Base-by-base conservation (phyloP, 768 basidiomycete genomes). In the Boletus rubroflammeus region DNA sequence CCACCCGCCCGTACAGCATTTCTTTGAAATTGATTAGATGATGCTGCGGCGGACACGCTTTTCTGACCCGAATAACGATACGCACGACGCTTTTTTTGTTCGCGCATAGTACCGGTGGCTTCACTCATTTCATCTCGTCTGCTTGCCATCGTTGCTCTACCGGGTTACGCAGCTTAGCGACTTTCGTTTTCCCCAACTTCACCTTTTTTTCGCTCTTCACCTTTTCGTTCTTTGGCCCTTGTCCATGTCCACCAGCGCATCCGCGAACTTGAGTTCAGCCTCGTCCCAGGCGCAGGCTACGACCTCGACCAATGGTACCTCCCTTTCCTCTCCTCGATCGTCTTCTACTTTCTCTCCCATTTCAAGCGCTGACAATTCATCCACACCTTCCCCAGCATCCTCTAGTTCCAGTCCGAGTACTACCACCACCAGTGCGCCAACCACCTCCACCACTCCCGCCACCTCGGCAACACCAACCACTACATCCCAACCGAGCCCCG, bases 241-340 rank as follows among this genome's bases (percentile, higher is more conserved):
- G 40, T 52, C 48, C 55, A 65, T 67, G 62, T 66, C 66, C 49
- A 50, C 66, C 60, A 8, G 31, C 31, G 5, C 53, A 1, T 1
- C 54, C 4, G 1, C 23, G 42, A 44, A 29, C 48, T 13, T 54
- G 13, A 5, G 47, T 9, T 3, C 43, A 3, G 6, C 51, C 23
- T 40, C 42, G 19, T 51, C 60, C 31, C 13, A 32, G 44, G 11
- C 39, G 23, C 42, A 26, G 54, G 3, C 48, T 3, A 3, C 43
- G 10, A 40, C 58, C 17, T 38, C 58, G 43, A 55, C 35, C 38
- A 21, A 40, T 51, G 68, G 64, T 68, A 64, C 44, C 52, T 59
- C 59, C 35, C 31, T 46, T 58, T 49, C 63, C 39, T 54, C 66
- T 50, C 38, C 54, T 47, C 46, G 10, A 2, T 28, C 57, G 6